A percentile compares a stretch with the other conserved stretches of the same genome.
These are phyloP conservation scores for Malus orientalis DNA, from an alignment of 306 rosid genomes.

Conservation along the genomic window DNA sequence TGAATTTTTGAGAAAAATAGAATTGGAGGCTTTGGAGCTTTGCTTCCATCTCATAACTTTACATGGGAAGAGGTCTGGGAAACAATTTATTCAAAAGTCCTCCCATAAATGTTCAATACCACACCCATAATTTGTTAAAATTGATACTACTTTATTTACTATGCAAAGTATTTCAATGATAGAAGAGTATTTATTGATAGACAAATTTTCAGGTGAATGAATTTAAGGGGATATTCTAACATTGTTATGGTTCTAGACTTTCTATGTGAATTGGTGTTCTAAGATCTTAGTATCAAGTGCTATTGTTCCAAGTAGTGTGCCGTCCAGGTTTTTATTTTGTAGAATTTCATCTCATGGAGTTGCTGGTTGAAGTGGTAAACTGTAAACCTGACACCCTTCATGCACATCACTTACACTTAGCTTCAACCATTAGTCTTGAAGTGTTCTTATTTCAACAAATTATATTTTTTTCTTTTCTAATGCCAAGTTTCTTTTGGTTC, in stretches of 20 bases:
- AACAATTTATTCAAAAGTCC: neutral
- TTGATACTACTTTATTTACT: neutral
- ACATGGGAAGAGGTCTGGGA: neutral
- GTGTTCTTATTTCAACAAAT: neutral
- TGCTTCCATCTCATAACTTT: neutral
- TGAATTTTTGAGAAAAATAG: neutral
- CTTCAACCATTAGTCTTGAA: neutral
- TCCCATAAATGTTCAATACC: neutral
- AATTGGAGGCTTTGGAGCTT: neutral
- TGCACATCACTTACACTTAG: neutral
- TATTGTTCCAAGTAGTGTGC: neutral
- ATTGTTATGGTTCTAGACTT: neutral
- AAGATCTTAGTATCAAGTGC: neutral
- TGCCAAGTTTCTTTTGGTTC: conserved; percentile 1
- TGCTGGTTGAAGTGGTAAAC: neutral
- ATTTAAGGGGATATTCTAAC: too few relatives aligned
- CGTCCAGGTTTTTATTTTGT: neutral
- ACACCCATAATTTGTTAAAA: neutral
- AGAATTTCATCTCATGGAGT: neutral
- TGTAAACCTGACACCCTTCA: neutral
- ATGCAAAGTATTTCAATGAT: neutral
- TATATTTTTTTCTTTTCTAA: neutral
- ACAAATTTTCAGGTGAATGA: too few relatives aligned
- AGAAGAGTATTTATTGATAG: neutral
- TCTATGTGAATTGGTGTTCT: neutral